Base-by-base conservation (phyloP, 345 rosid species). In the Bruguiera gymnorhiza region DNA sequence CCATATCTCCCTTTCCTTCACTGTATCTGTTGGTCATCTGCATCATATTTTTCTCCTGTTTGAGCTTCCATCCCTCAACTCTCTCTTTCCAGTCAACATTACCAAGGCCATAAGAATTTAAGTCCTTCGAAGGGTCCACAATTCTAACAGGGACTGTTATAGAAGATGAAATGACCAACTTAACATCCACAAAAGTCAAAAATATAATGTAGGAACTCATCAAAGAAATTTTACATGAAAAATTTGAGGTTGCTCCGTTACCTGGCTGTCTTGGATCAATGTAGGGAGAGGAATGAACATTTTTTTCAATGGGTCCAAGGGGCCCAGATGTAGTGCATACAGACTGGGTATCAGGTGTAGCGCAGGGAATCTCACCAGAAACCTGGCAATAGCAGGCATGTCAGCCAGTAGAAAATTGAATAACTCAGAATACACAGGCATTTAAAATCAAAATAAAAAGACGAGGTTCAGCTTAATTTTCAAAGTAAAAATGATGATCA, bases 31-130 rank as follows among this genome's bases (percentile, higher is more conserved):
- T 81, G 66, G 76, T 85, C 87, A 84, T 74, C 27, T 88, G 96
- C 85, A 82, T 75, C 84, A 85, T 83, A 73, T 79, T 89, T 81
- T 92, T 96, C 70, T 96, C 99, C 86, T 96, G 99, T 70, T 90
- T 96, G 76, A 90, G 94, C 80, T 96, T 96, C 98, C 99, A 96
- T 66, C 98, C 93, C 78, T 96, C 98, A 70, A 96, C 94, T 75
- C 98, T 89, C 79, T 92, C 99, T 84, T 96, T 96, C 99, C 99
- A 96, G 84, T 96, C 98, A 70, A 96, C 89, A 82, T 86, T 90
- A 60, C 93, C 92, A 72, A 96, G 97, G 78, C 98, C 99, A 80
- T 96, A 96, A 68, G 98, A 86, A 82, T 96, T 90, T 86, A 92
- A 84, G 88, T 92, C 99, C 76, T 90, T 96, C 6, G 99, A 86